Conservation (phyloP, 202 grass and related monocot species). For the Thinopyrum obtusiflorum region DNA sequence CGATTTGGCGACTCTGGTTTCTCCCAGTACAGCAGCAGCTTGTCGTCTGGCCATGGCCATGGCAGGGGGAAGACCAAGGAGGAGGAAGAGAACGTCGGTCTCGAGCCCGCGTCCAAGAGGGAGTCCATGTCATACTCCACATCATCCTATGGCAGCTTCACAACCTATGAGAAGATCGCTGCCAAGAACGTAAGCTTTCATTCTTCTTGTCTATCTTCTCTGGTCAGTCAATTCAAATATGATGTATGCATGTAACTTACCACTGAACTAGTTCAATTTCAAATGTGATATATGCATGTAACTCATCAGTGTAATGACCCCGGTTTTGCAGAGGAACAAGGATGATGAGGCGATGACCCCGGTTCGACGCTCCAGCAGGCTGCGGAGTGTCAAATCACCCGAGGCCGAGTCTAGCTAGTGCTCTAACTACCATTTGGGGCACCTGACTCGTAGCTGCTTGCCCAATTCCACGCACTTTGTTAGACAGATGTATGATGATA, state of each 20-base stretch:
- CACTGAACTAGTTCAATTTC: too few relatives aligned
- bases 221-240: background rate
- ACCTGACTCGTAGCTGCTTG: slow-evolving; percentile 29
- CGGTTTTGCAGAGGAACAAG: slow-evolving; percentile 47
- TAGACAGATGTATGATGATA: slow-evolving; percentile 15
- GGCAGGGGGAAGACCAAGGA: slow-evolving; percentile 29
- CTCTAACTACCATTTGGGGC: slow-evolving; percentile 17
- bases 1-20: slow-evolving; percentile 38
- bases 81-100: slow-evolving; percentile 15
- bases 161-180: slow-evolving; percentile 69
- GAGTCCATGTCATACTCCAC: slow-evolving; percentile 54
- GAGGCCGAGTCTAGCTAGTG: slow-evolving; percentile 24
- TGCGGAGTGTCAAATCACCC: slow-evolving; percentile 53
- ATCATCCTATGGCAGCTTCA: slow-evolving; percentile 77
- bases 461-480: background rate
- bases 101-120: slow-evolving; percentile 43
- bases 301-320: too few relatives aligned
- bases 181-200: slow-evolving; percentile 68
- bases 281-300: too few relatives aligned
- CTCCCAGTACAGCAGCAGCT: slow-evolving; percentile 54
- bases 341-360: slow-evolving; percentile 84
- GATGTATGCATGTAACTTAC: too few relatives aligned
- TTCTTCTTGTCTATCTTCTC: background rate
- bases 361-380: slow-evolving; percentile 74
- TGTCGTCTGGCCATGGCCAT: slow-evolving; percentile 35